Conservation (phyloP, 305 asterid genomes). For the Stenogyne calaminthoides region DNA sequence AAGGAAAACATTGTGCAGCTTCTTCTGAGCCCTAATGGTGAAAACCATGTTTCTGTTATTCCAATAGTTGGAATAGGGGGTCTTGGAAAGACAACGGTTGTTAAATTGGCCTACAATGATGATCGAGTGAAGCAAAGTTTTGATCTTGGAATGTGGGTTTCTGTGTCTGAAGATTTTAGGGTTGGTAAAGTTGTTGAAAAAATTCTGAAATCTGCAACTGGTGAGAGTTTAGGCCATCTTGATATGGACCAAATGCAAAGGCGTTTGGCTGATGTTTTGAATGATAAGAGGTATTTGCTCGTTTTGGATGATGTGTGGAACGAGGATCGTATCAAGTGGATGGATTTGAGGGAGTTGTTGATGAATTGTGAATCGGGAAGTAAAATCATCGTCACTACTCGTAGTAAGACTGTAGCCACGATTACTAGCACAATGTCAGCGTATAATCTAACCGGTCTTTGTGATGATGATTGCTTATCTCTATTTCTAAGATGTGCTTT, state of each 20-base stretch:
- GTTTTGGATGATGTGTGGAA: slow-evolving; percentile 64
- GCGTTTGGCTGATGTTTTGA: slow-evolving; percentile 36
- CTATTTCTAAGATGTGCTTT: slow-evolving; percentile 51
- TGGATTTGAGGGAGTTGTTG: slow-evolving; percentile 44
- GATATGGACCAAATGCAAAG: slow-evolving; percentile 52
- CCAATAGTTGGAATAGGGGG: slow-evolving; percentile 62
- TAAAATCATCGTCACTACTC: slow-evolving; percentile 51
- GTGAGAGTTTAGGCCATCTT: slow-evolving; percentile 47
- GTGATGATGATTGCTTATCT: slow-evolving; percentile 43
- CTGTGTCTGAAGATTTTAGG: slow-evolving; percentile 48
- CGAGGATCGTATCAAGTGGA: slow-evolving; percentile 51
- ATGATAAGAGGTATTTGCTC: slow-evolving; percentile 38
- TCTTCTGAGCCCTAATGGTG: slow-evolving; percentile 39
- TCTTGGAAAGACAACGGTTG: slow-evolving; percentile 56
- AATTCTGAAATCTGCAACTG: slow-evolving; percentile 48
- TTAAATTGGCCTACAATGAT: slow-evolving; percentile 50
- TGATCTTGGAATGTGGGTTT: slow-evolving; percentile 54
- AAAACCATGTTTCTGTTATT: slow-evolving; percentile 42
- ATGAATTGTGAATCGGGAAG: slow-evolving; percentile 43
- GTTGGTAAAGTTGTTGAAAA: slow-evolving; percentile 45
- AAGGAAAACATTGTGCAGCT: slow-evolving; percentile 41
- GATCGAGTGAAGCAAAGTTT: slow-evolving; percentile 35
- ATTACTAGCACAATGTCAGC: slow-evolving; percentile 39
- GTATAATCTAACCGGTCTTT: slow-evolving; percentile 43
- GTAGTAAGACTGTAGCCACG: slow-evolving; percentile 46